Base-by-base conservation (phyloP, 2,329 filamentous ascomycete genomes). In the Huntiella abstrusa region DNA sequence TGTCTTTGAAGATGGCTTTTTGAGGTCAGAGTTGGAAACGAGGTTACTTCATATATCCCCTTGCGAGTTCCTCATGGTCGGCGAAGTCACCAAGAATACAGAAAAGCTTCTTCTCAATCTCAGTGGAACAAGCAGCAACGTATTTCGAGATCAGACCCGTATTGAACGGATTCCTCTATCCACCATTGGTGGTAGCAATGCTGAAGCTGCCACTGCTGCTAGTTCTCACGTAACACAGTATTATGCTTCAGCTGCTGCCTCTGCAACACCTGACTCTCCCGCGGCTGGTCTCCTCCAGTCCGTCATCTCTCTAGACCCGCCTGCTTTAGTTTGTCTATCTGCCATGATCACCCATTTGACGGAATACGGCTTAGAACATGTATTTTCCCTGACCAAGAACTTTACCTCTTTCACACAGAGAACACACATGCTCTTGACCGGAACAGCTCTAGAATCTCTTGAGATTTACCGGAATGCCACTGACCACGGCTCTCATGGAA, bases 401-500 rank as follows among this genome's bases (percentile, higher is more conserved):
- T 98, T 98, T 57, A 81, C 94, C 54, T 85, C 86, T 2, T 98
- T 98, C 63, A 94, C 83, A 54, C 84, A 87, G 5, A 71, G 87
- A 34, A 87, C 88, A 11, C 87, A 96, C 57, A 96, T 98, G 91
- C 68, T 96, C 3, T 67, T 98, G 50, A 95, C 92, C 57, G 91
- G 88, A 39, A 98, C 94, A 46, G 95, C 88, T 0, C 65, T 98
- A 34, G 88, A 85, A 42, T 94, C 85, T 55, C 70, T 98, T 10
- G 91, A 98, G 59, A 85, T 98, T 2, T 98, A 95, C 58, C 82
- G 87, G 51, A 98, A 98, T 53, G 77, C 86, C 55, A 96, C 88
- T 0, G 87, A 96, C 57, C 75, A 87, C 55, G 73, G 75, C 0
- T 75, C 81, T 49, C 87, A 81, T 55, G 91, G 91, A 3, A 95